Evolutionary conservation across 164 flowering plant species (phyloP), one percentile per base, ranked within the genome.

Genomic region (Saururus chinensis): DNA sequence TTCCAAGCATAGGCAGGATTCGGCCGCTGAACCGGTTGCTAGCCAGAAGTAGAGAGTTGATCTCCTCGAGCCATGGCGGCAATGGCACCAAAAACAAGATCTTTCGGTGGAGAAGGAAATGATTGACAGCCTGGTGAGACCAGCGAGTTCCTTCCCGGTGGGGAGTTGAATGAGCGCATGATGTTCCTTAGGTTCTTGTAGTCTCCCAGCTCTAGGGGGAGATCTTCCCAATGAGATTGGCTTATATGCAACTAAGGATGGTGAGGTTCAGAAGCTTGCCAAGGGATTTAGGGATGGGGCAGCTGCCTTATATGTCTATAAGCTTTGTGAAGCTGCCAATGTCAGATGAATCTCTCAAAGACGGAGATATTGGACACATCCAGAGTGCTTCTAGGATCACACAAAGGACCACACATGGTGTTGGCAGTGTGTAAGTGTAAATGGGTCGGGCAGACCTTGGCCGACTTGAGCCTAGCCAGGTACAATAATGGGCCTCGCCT

Each of bases 1-100:
- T 83, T 9, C 92, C 92, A 70, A 88, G 77, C 72, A 81, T 84
- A 7, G 79, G 74, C 0, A 89, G 89, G 37, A 85, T 81, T 57
- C 48, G 19, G 14, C 96, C 89, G 0, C 77, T 65, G 65, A 88
- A 84, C 19, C 63, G 72, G 55, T 88, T 85, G 63, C 71, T 75
- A 0, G 85, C 68, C 7, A 88, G 80, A 71, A 84, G 65, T 11
- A 88, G 60, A 0, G 92, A 79, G 23, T 80, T 77, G 8, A 80
- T 66, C 21, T 57, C 53, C 7, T 88, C 92, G 40, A 88, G 35
- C 96, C 92, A 86, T 26, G 76, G 74, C 0, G 96, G 92, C 69
- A 88, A 62, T 1, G 73, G 49, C 58, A 89, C 96, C 24, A 88
- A 68, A 1, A 88, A 68, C 63, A 70, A 74, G 67, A 86, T 88